Evolutionary conservation across 2,329 filamentous ascomycete species (phyloP).

Genomic region (Penicillium sumatraense): DNA sequence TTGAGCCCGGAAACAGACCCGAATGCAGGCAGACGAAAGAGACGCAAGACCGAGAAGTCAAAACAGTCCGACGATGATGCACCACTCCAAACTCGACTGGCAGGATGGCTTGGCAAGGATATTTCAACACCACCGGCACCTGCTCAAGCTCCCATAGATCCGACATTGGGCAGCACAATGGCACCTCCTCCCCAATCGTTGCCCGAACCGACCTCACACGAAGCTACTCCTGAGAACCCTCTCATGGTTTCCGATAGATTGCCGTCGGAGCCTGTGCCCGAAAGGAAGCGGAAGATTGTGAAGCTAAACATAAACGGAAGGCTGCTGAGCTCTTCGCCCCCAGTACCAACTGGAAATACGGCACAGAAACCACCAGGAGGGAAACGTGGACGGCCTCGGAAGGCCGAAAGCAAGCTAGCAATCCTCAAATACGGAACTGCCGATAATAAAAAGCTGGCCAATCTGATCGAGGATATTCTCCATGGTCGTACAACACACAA

Average conservation of each 20-base stretch:
- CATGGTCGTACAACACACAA: slow-evolving; percentile 37
- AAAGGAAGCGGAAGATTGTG: slow-evolving; percentile 55
- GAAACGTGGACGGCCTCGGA: slow-evolving; percentile 42
- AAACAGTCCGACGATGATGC: slow-evolving; percentile 12
- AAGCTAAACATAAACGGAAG: slow-evolving; percentile 50
- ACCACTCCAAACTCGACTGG: slow-evolving; percentile 12
- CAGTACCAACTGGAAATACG: slow-evolving; percentile 22
- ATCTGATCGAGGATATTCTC: slow-evolving; percentile 68
- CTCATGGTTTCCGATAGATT: slow-evolving; percentile 25
- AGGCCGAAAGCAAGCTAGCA: slow-evolving; percentile 47
- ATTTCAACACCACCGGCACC: neutral
- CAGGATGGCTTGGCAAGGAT: slow-evolving; percentile 20
- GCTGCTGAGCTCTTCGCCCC: slow-evolving; percentile 44
- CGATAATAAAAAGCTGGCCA: slow-evolving; percentile 55
- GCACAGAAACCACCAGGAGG: slow-evolving; percentile 23
- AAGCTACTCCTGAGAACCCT: neutral
- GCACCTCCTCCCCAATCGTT: neutral
- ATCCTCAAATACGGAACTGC: slow-evolving; percentile 64
- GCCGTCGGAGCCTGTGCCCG: slow-evolving; percentile 39
- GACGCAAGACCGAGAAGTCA: slow-evolving; percentile 35
- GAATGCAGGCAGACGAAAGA: slow-evolving; percentile 40
- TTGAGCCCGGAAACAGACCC: slow-evolving; percentile 33
- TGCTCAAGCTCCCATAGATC: neutral
- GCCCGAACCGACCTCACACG: neutral
- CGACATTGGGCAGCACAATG: neutral